Conservation (phyloP, 2,329 filamentous ascomycete species). For the Canariomyces notabilis region DNA sequence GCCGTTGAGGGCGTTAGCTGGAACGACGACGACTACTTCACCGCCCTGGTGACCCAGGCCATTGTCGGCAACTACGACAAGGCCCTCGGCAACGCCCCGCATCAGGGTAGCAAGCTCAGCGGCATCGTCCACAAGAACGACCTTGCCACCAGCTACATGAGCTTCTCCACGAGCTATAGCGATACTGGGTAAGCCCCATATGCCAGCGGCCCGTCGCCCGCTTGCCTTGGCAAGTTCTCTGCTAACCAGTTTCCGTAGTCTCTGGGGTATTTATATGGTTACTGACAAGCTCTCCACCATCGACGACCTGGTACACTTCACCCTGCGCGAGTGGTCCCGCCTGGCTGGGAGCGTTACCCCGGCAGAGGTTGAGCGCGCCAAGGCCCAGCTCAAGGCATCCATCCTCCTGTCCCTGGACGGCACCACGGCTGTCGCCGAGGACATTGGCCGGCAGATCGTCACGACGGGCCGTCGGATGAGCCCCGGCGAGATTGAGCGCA, state of each 20-base stretch:
- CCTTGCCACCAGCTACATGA: constrained; percentile 99
- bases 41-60: constrained; percentile 91
- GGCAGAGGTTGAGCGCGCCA: constrained; percentile 94
- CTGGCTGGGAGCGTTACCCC: constrained; percentile 82
- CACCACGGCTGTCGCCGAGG: constrained; percentile 94
- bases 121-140: constrained; percentile 89
- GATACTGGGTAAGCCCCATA: constrained; percentile 76
- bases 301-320: constrained; percentile 97
- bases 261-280: constrained; percentile 99
- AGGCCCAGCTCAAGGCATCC: constrained; percentile 97
- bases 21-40: constrained; percentile 99
- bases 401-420: constrained; percentile 96
- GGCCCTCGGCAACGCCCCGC: constrained; percentile 93
- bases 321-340: constrained; percentile 96
- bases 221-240: neutral
- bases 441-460: constrained; percentile 97
- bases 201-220: neutral
- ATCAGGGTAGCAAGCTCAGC: constrained; percentile 98
- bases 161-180: constrained; percentile 98
- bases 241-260: constrained; percentile 49
- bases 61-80: constrained; percentile 99
- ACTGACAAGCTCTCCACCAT: constrained; percentile 81
- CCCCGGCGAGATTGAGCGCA: constrained; percentile 90
- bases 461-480: constrained; percentile 89
- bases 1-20: constrained; percentile 99